Base-by-base conservation (phyloP, 2,329 filamentous ascomycete species). In the Fusarium equiseti region DNA sequence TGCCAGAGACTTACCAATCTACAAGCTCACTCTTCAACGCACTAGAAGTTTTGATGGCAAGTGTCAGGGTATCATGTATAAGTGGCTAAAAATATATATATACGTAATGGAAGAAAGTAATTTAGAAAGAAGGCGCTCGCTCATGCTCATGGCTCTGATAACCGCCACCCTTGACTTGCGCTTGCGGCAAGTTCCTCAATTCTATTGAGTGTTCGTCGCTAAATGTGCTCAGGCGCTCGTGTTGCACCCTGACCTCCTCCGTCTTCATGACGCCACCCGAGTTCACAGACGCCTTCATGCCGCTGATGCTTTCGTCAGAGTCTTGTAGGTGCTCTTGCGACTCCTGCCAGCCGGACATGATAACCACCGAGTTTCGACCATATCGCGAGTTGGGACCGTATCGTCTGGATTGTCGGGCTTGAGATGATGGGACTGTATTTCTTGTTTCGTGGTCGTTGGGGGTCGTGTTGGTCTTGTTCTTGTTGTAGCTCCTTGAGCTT, bases 261-360 rank as follows among this genome's bases (percentile, higher is more conserved):
- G 77, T 79, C 59, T 78, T 79, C 48, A 78, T 55, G 1, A 78
- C 76, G 2, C 77, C 78, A 0, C 70, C 60, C 3, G 53, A 48
- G n/a, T 32, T 59, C 15, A 66, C 54, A 1, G 71, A 67, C 7
- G 54, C 31, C 32, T 68, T 70, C n/a, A 35, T 16, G 3, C 44
- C 46, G n/a, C 38, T 38, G 18, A 46, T 18, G 6, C 45, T 61
- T 6, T 52, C 66, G 9, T 74, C 71, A 1, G 61, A 35, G 10
- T 78, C 72, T 29, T 76, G 75, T 1, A 79, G 68, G 5, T 73
- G 77, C 56, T 79, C 78, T 54, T 79, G 76, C 0, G 78, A 80
- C 22, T 79, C 78, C 24, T 79, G 72, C 76, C 77, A 79, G 1
- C 73, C 75, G 7, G 78, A 79, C 77, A 79, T 78, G 43, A 79